Conservation (phyloP, 768 basidiomycete genomes). For the Hypholoma fasciculare region DNA sequence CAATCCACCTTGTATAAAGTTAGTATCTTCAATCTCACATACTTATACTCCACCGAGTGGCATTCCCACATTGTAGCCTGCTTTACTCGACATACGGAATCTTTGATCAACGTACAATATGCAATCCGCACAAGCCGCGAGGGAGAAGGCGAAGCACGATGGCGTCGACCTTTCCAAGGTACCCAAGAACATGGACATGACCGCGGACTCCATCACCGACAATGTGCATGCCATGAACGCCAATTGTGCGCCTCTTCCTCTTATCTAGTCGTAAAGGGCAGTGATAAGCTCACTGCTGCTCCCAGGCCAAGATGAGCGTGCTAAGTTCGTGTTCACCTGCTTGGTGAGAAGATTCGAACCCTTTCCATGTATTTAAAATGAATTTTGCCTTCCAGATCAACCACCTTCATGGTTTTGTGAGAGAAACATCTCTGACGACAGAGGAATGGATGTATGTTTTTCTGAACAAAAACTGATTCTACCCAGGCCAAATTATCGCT, state of each 20-base stretch:
- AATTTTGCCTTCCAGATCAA: constrained; percentile 38
- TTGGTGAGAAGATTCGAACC: constrained; percentile 27
- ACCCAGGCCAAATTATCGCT: not conserved
- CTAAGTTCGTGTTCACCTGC: constrained; percentile 42
- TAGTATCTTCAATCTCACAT: not conserved
- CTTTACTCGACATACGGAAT: not conserved
- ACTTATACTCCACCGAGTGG: not conserved
- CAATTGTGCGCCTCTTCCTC: constrained; percentile 31
- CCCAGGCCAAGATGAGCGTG: constrained; percentile 33
- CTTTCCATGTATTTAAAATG: not conserved
- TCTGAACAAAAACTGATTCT: not conserved
- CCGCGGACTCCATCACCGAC: constrained; percentile 39
- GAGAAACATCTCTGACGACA: constrained; percentile 73
- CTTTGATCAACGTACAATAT: not conserved
- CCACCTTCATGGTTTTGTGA: constrained; percentile 75
- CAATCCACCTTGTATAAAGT: not conserved
- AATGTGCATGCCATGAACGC: constrained; percentile 40
- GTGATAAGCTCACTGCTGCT: not conserved
- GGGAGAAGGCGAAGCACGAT: constrained; percentile 29
- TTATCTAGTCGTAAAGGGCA: not conserved
- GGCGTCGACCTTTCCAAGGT: constrained; percentile 41
- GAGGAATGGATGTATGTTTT: constrained; percentile 77
- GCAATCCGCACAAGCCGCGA: constrained; percentile 28
- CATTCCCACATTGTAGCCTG: not conserved
- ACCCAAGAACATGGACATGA: constrained; percentile 40